Evolutionary conservation across 805 yeast genomes (phyloP).

Genomic region (Scheffersomyces lignosus): DNA sequence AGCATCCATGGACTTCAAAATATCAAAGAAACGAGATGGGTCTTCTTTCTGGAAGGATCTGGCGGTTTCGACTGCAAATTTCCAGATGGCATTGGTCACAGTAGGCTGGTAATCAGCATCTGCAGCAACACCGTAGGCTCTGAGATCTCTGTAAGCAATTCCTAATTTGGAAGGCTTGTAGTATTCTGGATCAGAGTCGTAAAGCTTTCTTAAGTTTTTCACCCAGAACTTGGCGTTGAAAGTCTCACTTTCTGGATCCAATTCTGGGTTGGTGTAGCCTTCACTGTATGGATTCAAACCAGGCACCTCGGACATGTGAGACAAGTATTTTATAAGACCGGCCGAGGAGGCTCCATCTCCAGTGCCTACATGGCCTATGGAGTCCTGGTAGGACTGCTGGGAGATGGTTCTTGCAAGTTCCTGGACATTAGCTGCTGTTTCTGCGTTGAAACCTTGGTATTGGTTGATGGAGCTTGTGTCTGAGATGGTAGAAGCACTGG

Average conservation of each 20-base stretch:
- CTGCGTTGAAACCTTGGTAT: slow-evolving; percentile 11
- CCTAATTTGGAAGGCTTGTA: slow-evolving; percentile 63
- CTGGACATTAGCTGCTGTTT: slow-evolving; percentile 14
- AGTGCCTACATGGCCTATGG: neutral
- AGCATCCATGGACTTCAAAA: slow-evolving; percentile 36
- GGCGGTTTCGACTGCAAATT: slow-evolving; percentile 13
- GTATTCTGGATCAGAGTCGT: slow-evolving; percentile 57
- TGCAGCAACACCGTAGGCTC: slow-evolving; percentile 65
- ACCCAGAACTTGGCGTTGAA: slow-evolving; percentile 69
- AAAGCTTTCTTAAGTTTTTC: slow-evolving; percentile 57
- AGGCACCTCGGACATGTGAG: slow-evolving; percentile 54
- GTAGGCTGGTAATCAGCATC: slow-evolving; percentile 70
- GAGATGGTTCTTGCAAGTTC: slow-evolving; percentile 22
- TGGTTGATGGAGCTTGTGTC: slow-evolving; percentile 11
- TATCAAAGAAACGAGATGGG: slow-evolving; percentile 28
- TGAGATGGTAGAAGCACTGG: slow-evolving; percentile 2
- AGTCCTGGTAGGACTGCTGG: slow-evolving; percentile 3
- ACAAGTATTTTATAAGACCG: slow-evolving; percentile 37
- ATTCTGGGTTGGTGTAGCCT: slow-evolving; percentile 18
- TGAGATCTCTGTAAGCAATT: slow-evolving; percentile 54
- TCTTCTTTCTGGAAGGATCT: slow-evolving; percentile 18
- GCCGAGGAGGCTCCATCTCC: slow-evolving; percentile 9
- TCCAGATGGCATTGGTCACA: slow-evolving; percentile 42
- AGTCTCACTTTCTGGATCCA: slow-evolving; percentile 60
- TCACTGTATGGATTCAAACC: slow-evolving; percentile 42